Conservation (phyloP, 2,329 filamentous ascomycete genomes). For the Beauveria bassiana region DNA sequence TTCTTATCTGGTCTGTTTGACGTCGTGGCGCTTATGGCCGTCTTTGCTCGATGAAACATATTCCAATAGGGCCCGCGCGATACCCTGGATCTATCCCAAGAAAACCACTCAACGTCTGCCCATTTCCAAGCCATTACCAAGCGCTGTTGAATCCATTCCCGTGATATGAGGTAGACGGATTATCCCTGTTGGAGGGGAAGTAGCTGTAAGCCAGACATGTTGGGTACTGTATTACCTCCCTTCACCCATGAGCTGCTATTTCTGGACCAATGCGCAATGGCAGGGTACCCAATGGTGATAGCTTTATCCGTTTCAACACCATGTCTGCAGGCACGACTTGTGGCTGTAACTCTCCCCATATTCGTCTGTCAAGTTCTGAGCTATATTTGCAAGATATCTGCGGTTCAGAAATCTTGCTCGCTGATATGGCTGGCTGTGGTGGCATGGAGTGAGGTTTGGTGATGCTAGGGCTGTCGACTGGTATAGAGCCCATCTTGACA, state of each 20-base stretch:
- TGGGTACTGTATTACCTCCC: neutral
- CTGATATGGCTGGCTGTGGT: neutral
- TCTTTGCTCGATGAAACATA: neutral
- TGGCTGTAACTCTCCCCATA: conserved; percentile 19
- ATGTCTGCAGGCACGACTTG: conserved; percentile 16
- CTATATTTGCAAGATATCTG: neutral
- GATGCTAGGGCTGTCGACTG: neutral
- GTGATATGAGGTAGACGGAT: neutral
- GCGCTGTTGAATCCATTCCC: neutral
- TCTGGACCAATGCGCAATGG: neutral
- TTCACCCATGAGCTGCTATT: neutral
- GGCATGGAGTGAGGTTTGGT: neutral
- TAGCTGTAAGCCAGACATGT: neutral
- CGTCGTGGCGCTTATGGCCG: conserved; percentile 3
- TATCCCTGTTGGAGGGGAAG: neutral
- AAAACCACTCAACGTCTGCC: neutral
- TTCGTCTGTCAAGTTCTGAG: conserved; percentile 11
- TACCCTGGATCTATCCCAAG: neutral
- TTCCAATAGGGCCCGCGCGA: neutral
- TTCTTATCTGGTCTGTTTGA: neutral
- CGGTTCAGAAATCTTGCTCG: neutral
- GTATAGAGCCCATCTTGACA: conserved; percentile 5
- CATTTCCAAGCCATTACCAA: neutral
- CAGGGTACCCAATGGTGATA: neutral
- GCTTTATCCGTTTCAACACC: neutral